Conservation (phyloP, 352 stramenopile species). For the Phytophthora europaea region DNA sequence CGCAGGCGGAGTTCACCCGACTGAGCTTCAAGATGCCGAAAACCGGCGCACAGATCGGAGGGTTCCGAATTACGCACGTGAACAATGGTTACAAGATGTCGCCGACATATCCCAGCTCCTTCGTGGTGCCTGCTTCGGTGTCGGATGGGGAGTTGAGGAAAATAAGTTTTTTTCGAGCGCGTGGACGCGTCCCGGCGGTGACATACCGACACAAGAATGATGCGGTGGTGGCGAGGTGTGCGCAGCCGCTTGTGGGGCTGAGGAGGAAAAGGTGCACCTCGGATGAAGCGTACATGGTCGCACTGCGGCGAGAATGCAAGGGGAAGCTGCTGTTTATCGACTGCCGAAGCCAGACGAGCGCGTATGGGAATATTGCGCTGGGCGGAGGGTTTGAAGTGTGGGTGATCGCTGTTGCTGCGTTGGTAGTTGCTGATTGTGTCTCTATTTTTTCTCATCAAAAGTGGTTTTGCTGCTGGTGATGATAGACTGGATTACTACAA, state of each 20-base stretch:
- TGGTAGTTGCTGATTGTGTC: constrained; percentile 5
- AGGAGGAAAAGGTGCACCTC: constrained; percentile 91
- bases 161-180: constrained; percentile 92
- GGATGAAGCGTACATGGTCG: constrained; percentile 90
- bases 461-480: constrained; percentile 22
- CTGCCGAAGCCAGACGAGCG: constrained; percentile 87
- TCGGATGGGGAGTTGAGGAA: constrained; percentile 92
- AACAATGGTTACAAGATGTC: constrained; percentile 88
- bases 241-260: constrained; percentile 96
- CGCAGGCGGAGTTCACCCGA: constrained; percentile 65
- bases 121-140: constrained; percentile 93
- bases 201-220: constrained; percentile 94
- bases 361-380: constrained; percentile 85
- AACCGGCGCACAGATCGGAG: constrained; percentile 42
- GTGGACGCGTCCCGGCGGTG: constrained; percentile 93
- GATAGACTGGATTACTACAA: constrained; percentile 82
- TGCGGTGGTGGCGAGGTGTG: constrained; percentile 93
- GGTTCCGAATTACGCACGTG: constrained; percentile 73
- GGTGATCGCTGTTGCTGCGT: constrained; percentile 18
- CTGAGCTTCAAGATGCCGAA: constrained; percentile 63
- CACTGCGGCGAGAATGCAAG: constrained; percentile 65
- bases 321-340: constrained; percentile 83
- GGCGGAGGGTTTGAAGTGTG: constrained; percentile 90
- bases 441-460: constrained; percentile 11
- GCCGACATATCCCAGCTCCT: constrained; percentile 78